Conservation (phyloP, 768 basidiomycete genomes). For the Paxillus involutus region DNA sequence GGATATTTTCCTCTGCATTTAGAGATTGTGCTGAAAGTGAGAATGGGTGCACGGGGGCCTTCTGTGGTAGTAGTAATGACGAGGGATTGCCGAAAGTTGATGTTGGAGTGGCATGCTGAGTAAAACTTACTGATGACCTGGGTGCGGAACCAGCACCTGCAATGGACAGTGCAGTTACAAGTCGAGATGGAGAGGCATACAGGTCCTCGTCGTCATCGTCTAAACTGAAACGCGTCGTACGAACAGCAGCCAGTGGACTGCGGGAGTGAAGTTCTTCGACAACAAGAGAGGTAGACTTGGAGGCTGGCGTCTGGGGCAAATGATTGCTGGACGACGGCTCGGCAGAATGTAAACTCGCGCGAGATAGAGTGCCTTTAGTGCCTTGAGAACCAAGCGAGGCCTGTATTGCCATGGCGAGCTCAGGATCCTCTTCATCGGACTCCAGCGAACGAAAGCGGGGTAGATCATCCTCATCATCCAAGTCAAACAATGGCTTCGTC, state of each 20-base stretch:
- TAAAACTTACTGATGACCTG: constrained; percentile 10
- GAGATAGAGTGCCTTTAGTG: background rate
- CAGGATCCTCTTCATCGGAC: constrained; percentile 50
- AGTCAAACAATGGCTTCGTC: constrained; percentile 51
- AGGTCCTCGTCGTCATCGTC: constrained; percentile 44
- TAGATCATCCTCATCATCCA: constrained; percentile 47
- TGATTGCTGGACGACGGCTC: constrained; percentile 7
- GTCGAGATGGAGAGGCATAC: constrained; percentile 49
- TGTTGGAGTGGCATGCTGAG: constrained; percentile 12
- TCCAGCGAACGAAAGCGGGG: constrained; percentile 21
- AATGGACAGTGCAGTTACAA: constrained; percentile 69
- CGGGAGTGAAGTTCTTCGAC: background rate
- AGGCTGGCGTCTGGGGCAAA: constrained; percentile 5
- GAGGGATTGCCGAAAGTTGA: constrained; percentile 40
- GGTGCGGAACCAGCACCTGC: constrained; percentile 53
- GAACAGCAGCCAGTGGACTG: background rate
- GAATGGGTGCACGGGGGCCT: background rate
- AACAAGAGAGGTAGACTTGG: background rate
- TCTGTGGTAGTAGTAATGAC: constrained; percentile 24
- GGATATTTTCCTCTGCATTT: background rate
- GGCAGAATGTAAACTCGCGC: background rate
- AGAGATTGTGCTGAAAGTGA: background rate
- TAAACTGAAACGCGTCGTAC: constrained; percentile 1
- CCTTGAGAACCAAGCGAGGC: constrained; percentile 48
- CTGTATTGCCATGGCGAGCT: constrained; percentile 60